phyloP scores from a whole-genome alignment of 2,329 filamentous ascomycete genomes.

The Apiospora kogelbergensis region DNA sequence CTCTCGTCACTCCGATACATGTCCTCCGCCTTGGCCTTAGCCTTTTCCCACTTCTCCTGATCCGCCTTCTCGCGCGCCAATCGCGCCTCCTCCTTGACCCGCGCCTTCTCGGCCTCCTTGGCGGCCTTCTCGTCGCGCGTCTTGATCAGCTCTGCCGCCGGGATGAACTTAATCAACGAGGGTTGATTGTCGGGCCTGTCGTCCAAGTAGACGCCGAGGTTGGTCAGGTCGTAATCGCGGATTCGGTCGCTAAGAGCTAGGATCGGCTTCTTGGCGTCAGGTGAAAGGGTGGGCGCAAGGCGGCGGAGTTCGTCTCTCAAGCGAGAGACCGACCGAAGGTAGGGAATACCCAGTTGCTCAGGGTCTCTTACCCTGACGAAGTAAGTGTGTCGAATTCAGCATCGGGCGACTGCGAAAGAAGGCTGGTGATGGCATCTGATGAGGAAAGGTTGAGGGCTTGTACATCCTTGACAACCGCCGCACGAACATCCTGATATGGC shows the following conservation, averaged over 20 bases:
- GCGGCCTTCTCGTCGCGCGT: conserved; percentile 60
- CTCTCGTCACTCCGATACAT: conserved; percentile 57
- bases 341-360: conserved; percentile 54
- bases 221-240: conserved; percentile 77
- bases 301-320: conserved; percentile 63
- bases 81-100: conserved; percentile 55
- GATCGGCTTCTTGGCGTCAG: conserved; percentile 66
- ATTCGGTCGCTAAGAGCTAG: conserved; percentile 77
- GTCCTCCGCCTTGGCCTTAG: conserved; percentile 53
- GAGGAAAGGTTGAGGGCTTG: conserved; percentile 45
- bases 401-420: conserved; percentile 45
- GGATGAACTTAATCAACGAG: conserved; percentile 70
- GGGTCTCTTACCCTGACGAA: conserved; percentile 48
- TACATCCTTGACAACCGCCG: conserved; percentile 47
- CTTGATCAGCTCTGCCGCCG: conserved; percentile 56
- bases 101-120: conserved; percentile 59
- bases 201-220: conserved; percentile 84
- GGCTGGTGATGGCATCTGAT: conserved; percentile 41
- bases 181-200: conserved; percentile 68
- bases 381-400: conserved; percentile 47
- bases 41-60: conserved; percentile 56
- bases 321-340: conserved; percentile 53
- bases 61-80: conserved; percentile 51
- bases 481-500: conserved; percentile 47
- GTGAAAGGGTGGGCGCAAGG: conserved; percentile 46